Conservation (phyloP, 23 red algal species). For the Chondrus crispus region DNA sequence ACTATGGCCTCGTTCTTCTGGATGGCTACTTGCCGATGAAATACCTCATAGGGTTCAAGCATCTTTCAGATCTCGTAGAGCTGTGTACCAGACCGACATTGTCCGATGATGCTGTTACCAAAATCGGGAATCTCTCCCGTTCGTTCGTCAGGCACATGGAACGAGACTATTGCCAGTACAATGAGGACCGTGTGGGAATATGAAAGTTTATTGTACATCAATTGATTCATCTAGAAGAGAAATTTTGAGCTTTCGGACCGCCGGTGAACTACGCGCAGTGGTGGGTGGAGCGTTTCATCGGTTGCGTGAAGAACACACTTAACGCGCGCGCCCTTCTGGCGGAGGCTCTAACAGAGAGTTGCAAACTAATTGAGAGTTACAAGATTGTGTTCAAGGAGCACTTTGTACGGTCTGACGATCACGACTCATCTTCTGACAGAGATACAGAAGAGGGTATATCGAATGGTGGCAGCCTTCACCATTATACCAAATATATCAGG, state of each 20-base stretch:
- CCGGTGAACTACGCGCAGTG: neutral
- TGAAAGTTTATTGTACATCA: conserved; percentile 9
- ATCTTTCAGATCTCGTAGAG: neutral
- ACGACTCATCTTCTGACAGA: too few relatives aligned
- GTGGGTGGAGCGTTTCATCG: conserved; percentile 12
- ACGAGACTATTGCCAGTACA: neutral
- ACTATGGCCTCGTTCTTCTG: neutral
- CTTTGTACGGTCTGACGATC: neutral
- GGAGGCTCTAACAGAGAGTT: neutral
- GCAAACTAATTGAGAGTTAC: neutral
- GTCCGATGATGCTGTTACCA: neutral
- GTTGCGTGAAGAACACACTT: neutral
- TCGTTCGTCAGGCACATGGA: neutral
- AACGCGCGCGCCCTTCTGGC: neutral
- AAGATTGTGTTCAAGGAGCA: neutral
- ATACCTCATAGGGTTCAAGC: neutral
- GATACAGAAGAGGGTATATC: too few relatives aligned
- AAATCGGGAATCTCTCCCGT: neutral
- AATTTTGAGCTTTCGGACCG: neutral
- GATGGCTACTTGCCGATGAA: neutral
- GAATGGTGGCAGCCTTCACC: too few relatives aligned
- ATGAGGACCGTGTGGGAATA: neutral
- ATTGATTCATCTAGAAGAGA: neutral
- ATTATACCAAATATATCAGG: too few relatives aligned
- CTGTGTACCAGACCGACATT: neutral